Evolutionary conservation across 192 early-diverging fungal genomes (phyloP).

Genomic region (Entrophospora sp.): DNA sequence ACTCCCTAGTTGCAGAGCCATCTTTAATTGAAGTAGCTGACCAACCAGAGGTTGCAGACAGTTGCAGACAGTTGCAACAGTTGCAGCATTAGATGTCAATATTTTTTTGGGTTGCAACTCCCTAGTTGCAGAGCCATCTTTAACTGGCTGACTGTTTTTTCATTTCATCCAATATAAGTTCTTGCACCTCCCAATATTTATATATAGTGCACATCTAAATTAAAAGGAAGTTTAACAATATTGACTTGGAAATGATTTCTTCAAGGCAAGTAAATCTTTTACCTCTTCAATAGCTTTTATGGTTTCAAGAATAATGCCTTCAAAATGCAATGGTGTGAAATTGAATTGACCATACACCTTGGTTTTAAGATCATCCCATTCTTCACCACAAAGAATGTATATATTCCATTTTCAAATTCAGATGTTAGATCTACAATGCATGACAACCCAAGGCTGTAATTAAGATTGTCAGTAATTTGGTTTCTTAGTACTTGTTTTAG

Average conservation of each 20-base stretch:
- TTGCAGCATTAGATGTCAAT: too few species aligned
- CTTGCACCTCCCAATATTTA: not conserved
- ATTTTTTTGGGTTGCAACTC: too few species aligned
- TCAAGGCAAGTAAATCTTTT: not conserved
- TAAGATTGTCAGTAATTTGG: not conserved
- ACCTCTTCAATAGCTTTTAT: constrained; percentile 8
- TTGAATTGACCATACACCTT: constrained; percentile 12
- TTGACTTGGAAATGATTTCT: constrained; percentile 1
- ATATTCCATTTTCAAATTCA: constrained; percentile 15
- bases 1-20: too few species aligned
- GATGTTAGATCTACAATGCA: constrained; percentile 15
- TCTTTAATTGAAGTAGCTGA: too few species aligned
- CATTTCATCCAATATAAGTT: not conserved
- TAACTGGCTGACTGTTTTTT: too few species aligned
- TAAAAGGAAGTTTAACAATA: not conserved
- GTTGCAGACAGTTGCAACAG: too few species aligned
- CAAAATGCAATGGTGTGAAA: constrained; percentile 9
- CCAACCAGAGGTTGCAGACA: too few species aligned
- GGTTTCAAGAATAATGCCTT: constrained; percentile 2
- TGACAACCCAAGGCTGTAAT: constrained; percentile 8
- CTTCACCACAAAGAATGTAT: constrained; percentile 14
- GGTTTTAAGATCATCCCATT: constrained; percentile 9
- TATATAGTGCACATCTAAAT: not conserved
- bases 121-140: too few species aligned
- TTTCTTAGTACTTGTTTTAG: constrained; percentile 2